phyloP scores from a whole-genome alignment of 768 basidiomycete species.

The Terana coerulea region DNA sequence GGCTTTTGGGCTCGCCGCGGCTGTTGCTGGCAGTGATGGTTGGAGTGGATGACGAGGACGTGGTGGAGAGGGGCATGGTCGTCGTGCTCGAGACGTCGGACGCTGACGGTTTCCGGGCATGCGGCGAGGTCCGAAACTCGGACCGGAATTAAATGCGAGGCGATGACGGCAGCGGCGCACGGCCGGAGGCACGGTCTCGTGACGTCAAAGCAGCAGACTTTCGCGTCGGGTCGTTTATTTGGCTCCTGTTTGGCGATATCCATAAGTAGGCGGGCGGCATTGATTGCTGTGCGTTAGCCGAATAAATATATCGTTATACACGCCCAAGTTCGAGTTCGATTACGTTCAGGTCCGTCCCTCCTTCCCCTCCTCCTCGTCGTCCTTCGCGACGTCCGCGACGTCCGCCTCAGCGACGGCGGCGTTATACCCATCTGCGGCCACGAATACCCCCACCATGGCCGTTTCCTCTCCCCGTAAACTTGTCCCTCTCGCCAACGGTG shows the following conservation, averaged over 20 bases:
- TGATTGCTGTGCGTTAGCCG: not conserved
- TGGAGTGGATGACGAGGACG: slow-evolving; percentile 11
- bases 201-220: slow-evolving; percentile 9
- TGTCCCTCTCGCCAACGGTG: slow-evolving; percentile 68
- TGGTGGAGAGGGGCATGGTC: slow-evolving; percentile 14
- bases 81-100: not conserved
- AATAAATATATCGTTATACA: slow-evolving; percentile 3
- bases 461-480: slow-evolving; percentile 70
- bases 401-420: not conserved
- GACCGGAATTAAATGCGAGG: not conserved
- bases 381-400: not conserved
- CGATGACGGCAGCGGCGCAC: not conserved
- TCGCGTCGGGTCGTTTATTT: too few relatives aligned
- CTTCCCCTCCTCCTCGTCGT: not conserved
- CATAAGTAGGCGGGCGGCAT: not conserved
- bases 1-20: not conserved
- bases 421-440: slow-evolving; percentile 1
- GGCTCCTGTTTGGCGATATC: too few relatives aligned
- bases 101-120: too few relatives aligned
- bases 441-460: slow-evolving; percentile 43
- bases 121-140: not conserved
- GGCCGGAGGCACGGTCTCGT: slow-evolving; percentile 10
- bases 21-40: slow-evolving; percentile 12
- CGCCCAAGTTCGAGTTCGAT: not conserved
- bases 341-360: not conserved